phyloP scores from a whole-genome alignment of 2,329 filamentous ascomycete species.

The Aspergillus candidus region DNA sequence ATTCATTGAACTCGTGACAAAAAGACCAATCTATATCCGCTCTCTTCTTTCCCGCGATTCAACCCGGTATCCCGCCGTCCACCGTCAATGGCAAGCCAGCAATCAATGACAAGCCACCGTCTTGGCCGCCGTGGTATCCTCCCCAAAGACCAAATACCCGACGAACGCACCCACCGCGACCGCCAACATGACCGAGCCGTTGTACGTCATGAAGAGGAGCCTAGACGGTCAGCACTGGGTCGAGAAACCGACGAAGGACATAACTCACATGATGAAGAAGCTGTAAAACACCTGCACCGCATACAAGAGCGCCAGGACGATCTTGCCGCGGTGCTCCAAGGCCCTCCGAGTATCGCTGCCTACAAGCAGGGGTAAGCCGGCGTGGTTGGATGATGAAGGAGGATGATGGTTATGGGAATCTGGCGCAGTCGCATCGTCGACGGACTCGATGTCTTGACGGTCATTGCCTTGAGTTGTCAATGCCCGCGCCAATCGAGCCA shows the following conservation, averaged over 20 bases:
- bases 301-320: constrained; percentile 79
- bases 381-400: constrained; percentile 35
- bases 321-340: constrained; percentile 61
- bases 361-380: constrained; percentile 67
- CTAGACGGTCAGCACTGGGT: constrained; percentile 41
- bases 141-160: constrained; percentile 78
- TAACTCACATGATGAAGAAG: constrained; percentile 95
- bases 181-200: constrained; percentile 93
- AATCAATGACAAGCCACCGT: constrained; percentile 82
- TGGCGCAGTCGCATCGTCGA: constrained; percentile 24
- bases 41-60: background rate
- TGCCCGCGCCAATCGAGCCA: constrained; percentile 5
- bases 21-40: background rate
- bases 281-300: constrained; percentile 95
- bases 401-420: constrained; percentile 16
- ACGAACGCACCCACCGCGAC: constrained; percentile 84
- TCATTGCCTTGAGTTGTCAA: constrained; percentile 3
- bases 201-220: constrained; percentile 99
- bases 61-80: background rate
- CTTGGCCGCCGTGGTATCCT: constrained; percentile 65
- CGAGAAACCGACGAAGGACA: background rate
- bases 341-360: constrained; percentile 60
- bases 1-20: background rate
- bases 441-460: constrained; percentile 32
- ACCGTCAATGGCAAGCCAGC: background rate